These are phyloP conservation scores for Ogataea saltuana DNA, from an alignment of 805 yeast species.

Conservation along the genomic window DNA sequence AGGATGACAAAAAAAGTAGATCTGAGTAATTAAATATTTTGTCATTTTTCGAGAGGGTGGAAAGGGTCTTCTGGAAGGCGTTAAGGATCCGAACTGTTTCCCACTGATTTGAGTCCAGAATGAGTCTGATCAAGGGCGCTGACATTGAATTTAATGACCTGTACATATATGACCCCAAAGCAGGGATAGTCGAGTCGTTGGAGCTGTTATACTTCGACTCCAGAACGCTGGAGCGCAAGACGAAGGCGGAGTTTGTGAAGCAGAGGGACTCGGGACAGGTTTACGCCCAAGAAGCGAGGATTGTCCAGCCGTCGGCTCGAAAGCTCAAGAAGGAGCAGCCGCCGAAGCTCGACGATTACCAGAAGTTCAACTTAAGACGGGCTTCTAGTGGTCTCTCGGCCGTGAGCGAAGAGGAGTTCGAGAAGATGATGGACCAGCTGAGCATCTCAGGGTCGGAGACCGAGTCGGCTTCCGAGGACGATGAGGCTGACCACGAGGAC, in stretches of 20 bases:
- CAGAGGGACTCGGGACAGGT: constrained; percentile 2
- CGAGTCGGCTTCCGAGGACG: constrained; percentile 32
- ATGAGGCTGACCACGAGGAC: constrained; percentile 18
- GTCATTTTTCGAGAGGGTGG: no score
- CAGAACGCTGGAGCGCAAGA: constrained; percentile 38
- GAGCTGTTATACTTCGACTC: constrained; percentile 58
- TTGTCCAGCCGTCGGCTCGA: constrained; percentile 19
- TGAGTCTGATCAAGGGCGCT: neutral
- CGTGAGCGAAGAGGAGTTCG: constrained; percentile 59
- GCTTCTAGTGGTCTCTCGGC: constrained; percentile 44
- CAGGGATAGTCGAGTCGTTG: constrained; percentile 44
- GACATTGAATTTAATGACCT: constrained; percentile 35
- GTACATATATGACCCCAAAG: constrained; percentile 50
- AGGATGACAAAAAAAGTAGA: neutral
- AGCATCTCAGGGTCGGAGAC: constrained; percentile 63
- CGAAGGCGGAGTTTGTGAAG: constrained; percentile 23
- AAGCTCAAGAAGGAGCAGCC: constrained; percentile 6
- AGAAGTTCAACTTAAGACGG: constrained; percentile 54
- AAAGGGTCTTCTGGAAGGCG: neutral
- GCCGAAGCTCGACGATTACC: constrained; percentile 18
- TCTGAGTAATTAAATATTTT: neutral
- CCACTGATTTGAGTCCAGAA: neutral
- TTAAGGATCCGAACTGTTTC: no score
- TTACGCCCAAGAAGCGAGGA: neutral
- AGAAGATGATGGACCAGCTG: constrained; percentile 48